Base-by-base conservation (phyloP, 345 rosid species). In the Gossypium anomalum region DNA sequence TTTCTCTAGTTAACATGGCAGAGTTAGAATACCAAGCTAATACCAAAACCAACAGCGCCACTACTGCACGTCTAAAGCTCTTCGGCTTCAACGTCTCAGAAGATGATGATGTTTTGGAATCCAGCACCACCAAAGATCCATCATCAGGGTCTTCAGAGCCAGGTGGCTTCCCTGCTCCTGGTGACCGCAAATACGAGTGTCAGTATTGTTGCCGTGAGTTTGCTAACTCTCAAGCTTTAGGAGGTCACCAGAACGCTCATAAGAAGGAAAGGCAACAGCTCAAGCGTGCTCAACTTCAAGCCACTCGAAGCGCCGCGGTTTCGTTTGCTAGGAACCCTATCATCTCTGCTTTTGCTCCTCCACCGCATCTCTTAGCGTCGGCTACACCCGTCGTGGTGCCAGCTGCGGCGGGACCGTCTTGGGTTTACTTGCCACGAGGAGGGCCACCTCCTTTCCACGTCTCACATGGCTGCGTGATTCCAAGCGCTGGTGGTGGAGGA, bases 231-330 rank as follows among this genome's bases (percentile, higher is more conserved):
- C 93, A 90, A 76, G 96, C 92, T 19, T 82, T 90, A 7, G 96
- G 96, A 0, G 96, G 96, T 77, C 93, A 90, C 80, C 93, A 90
- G 79, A 90, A 90, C 89, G 95, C 95, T 4, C 95, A 90, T 83
- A 90, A 90, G 81, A 90, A 87, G 83, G 95, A 90, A 72, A 76
- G 96, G 72, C 96, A 90, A 71, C 96, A 90, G 77, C 85, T 89
- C 51, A 90, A 90, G 76, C 87, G 91, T 11, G 93, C 93, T 48
- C 95, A 90, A 76, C 79, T 90, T 64, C 96, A 87, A 67, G 93
- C 91, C 58, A 72, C 85, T 19, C 70, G 96, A 20, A 85, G 80
- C 86, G 90, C 88, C 5, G 89, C 91, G 56, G 86, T 86, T 74
- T 85, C 94, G 11, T 89, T 82, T 56, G 75, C 85, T 12, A 74